phyloP scores from a whole-genome alignment of 306 rosid species.

The Herpetospermum pedunculosum region DNA sequence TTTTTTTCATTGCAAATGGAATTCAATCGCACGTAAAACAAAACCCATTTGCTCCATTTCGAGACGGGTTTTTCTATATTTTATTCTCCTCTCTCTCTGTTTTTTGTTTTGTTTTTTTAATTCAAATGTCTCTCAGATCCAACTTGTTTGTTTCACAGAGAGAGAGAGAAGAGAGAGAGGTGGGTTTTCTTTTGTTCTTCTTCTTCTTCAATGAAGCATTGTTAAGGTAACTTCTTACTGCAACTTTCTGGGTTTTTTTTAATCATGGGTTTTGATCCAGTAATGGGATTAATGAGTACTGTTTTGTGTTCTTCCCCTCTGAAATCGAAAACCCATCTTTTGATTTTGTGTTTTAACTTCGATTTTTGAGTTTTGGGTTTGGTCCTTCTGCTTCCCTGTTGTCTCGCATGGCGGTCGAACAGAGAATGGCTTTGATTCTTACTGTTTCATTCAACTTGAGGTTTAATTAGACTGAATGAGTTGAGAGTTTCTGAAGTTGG shows the following conservation, averaged over 20 bases:
- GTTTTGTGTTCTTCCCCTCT: background rate
- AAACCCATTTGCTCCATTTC: constrained; percentile 21
- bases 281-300: background rate
- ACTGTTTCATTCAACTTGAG: constrained; percentile 18
- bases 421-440: background rate
- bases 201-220: background rate
- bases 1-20: background rate
- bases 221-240: background rate
- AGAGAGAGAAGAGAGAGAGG: background rate
- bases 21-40: constrained; percentile 36
- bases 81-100: background rate
- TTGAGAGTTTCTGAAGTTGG: background rate
- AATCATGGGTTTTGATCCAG: background rate
- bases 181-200: background rate
- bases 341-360: background rate
- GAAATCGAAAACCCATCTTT: background rate
- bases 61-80: background rate
- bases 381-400: background rate
- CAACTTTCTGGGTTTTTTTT: background rate
- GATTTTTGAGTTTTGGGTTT: background rate
- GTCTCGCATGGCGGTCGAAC: background rate
- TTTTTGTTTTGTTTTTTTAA: constrained; percentile 12
- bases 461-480: background rate
- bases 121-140: constrained; percentile 41
- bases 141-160: constrained; percentile 17